Conservation (phyloP, 2,329 filamentous ascomycete genomes). For the Fusarium brevicatenulatum region DNA sequence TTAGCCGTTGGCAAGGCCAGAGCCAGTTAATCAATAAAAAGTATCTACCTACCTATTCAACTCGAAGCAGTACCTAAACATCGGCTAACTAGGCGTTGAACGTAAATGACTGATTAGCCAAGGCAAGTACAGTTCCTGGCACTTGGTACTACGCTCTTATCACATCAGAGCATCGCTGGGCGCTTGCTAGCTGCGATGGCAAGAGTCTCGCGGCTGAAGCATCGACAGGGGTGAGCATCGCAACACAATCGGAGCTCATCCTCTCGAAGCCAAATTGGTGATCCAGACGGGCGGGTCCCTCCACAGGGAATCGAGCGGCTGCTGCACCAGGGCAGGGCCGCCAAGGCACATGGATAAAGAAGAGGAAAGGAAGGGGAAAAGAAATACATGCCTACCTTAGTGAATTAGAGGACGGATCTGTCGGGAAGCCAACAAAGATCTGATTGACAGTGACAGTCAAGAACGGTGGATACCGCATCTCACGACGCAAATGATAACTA, state of each 20-base stretch:
- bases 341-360: slow-evolving; percentile 3
- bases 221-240: slow-evolving; percentile 23
- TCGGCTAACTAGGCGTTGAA: not conserved
- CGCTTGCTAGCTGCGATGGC: slow-evolving; percentile 24
- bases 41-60: not conserved
- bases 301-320: slow-evolving; percentile 32
- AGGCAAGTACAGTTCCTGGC: not conserved
- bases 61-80: not conserved
- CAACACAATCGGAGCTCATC: slow-evolving; percentile 23
- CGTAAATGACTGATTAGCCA: slow-evolving; percentile 3
- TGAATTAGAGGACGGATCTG: not conserved
- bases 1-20: slow-evolving; percentile 15
- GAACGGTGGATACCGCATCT: slow-evolving; percentile 5
- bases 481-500: not conserved
- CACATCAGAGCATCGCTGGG: slow-evolving; percentile 21
- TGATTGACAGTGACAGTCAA: slow-evolving; percentile 11
- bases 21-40: not conserved
- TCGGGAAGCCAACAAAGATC: slow-evolving; percentile 19
- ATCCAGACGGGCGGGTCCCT: slow-evolving; percentile 34
- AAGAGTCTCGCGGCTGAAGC: slow-evolving; percentile 20
- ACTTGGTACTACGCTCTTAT: slow-evolving; percentile 1
- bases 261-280: slow-evolving; percentile 30
- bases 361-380: not conserved
- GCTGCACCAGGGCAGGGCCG: slow-evolving; percentile 19
- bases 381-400: not conserved